Evolutionary conservation across 1,284 basidiomycete species (phyloP), one percentile per base, ranked within the genome.

Genomic region (Cryptococcus hybrid): DNA sequence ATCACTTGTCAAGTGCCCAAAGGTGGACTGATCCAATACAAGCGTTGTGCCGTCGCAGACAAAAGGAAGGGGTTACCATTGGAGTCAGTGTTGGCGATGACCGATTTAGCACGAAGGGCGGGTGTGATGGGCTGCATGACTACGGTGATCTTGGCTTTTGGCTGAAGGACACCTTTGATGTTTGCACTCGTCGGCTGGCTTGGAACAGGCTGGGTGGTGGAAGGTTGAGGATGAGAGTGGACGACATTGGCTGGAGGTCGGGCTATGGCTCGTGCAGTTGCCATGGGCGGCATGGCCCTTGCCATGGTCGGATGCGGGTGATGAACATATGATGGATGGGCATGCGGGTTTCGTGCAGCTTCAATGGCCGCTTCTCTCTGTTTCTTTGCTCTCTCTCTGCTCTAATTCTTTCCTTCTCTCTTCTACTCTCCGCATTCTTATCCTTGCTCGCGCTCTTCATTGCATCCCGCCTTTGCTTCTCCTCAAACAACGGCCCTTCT

Each of bases 401-500:
- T 54, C 68, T 67, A 39, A 70, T 58, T 11, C 71, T 54, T 37
- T 76, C 74, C 52, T 68, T 67, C 59, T 71, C 69, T n/a, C 68
- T 52, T 52, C 69, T 64, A 54, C 66, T 60, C 54, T 77, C 74
- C 6, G 74, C 70, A 55, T 73, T 74, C 64, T 77, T 76, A 13
- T 69, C 68, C 63, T 77, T 76, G 54, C 73, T 74, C 18, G 71
- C 69, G 1, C 67, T 64, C 57, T 78, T 78, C 43, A 61, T 54
- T 8, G 72, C 69, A 50, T 76, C 74, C 18, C 63, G 61, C 45
- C 69, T 64, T 54, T 76, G 74, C 58, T 76, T 76, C 58, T 76
- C 76, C 58, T 76, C 76, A 49, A 77, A 77, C 30, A 75, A 59
- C 3, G 76, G 76, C 13, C 75, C 76, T 54, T 78, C 72, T n/a